A percentile compares a stretch with the other conserved stretches of the same genome.
phyloP scores from a whole-genome alignment of 768 basidiomycete genomes.

The Termitomyces sp. region DNA sequence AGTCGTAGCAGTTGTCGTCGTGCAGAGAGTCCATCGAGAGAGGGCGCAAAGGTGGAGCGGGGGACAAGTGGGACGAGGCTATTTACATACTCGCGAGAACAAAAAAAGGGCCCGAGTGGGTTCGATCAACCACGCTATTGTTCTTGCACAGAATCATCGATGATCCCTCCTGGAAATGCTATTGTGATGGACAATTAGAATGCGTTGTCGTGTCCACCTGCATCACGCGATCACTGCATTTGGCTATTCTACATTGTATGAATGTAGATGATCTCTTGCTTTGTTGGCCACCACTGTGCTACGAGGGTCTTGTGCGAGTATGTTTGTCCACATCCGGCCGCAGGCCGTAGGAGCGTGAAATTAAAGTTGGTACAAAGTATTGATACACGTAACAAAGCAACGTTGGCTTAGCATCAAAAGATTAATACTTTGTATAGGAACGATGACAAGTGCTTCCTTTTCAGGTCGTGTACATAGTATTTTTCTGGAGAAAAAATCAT shows the following conservation, averaged over 20 bases:
- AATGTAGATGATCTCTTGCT: too few relatives aligned
- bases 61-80: background rate
- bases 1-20: background rate
- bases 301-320: too few relatives aligned
- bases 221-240: background rate
- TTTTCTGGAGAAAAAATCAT: too few relatives aligned
- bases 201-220: background rate
- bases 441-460: too few relatives aligned
- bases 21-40: background rate
- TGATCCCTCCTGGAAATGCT: background rate
- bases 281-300: too few relatives aligned
- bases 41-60: background rate
- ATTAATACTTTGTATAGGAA: too few relatives aligned
- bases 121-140: constrained; percentile 8
- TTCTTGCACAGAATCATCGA: background rate
- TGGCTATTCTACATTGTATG: background rate
- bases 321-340: too few relatives aligned
- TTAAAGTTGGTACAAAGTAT: too few relatives aligned
- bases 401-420: too few relatives aligned
- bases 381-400: too few relatives aligned
- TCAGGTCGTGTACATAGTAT: too few relatives aligned
- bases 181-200: background rate
- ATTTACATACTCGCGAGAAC: constrained; percentile 5
- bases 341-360: too few relatives aligned
- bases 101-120: background rate